Evolutionary conservation across 2,329 filamentous ascomycete species (phyloP), one percentile per base, ranked within the genome.

Genomic region (Calonectria crousiana): DNA sequence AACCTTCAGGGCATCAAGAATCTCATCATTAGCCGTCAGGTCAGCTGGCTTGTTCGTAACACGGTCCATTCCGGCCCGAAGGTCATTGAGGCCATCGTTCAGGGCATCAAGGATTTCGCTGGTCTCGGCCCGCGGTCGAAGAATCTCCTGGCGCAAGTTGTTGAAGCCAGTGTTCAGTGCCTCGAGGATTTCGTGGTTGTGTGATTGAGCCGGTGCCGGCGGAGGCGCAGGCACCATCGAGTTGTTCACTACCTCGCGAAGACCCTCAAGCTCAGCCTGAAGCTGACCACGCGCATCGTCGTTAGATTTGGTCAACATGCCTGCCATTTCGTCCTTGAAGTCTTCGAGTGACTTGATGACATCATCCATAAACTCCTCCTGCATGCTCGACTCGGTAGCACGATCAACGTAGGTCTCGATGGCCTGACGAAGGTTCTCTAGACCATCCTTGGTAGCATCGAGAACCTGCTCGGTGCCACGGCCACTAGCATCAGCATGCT

Each of bases 51-150:
- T 97, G 82, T 96, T 93, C 28, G 92, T 88, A 20, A 97, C 89
- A 81, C 89, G 90, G 73, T 98, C 95, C 72, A 98, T 93, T 75
- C 95, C 93, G 34, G 89, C 88, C 32, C 94, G 92, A 11, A 98
- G 88, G 62, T 93, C 92, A 75, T 94, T 92, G 9, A 98, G 89
- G 2, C 96, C 96, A 83, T 98, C 95, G 73, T 97, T 96, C 69
- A 98, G 88, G 1, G 96, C 94, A 81, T 98, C 95, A 1, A 98
- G 88, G 14, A 98, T 94, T 81, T 98, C 95, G 67, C 95, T 94
- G 0, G 95, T 96, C 76, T 96, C 95, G 20, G 89, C 87, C 56
- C 90, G 87, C 3, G 90, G 90, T 18, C 90, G 87, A 10, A 93
- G 93, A 65, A 98, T 90, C 78, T 98, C 96, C 20, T 91, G 89